Evolutionary conservation across 1,139 yeast genomes (phyloP), one percentile per base, ranked within the genome.

Genomic region (Lizanozyma gosingica): DNA sequence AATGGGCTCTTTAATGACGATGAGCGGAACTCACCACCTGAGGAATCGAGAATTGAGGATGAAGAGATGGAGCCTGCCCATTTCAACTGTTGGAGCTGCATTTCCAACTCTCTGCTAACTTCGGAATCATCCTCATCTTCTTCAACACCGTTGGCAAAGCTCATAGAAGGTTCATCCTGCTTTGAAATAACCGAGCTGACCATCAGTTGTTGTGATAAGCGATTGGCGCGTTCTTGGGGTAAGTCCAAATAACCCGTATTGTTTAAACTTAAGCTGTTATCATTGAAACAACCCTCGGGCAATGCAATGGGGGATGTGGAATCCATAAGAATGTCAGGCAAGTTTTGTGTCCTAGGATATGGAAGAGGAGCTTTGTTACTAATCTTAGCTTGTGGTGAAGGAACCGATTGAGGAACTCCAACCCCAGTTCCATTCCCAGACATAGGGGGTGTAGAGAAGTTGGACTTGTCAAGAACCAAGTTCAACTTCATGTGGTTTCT

Each of bases 181-280:
- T 66, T 68, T 14, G 73, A 66, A 15, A 69, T 55, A 39, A 69
- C 65, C 0, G 74, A 69, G 45, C 73, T 67, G 4, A 68, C 70
- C 60, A 65, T 69, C 9, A 74, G 68, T 18, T 65, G 45, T 40
- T 64, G 71, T 22, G 29, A 22, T 22, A 22, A 22, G 9, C 29
- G 29, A 22, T 22, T 22, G 29, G 6, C 29, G 11, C 11, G 6
- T 22, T 22, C 9, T 22, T 22, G 29, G 9, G 29, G 29, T 11
- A 22, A 22, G 29, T 11, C 11, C 11, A 22, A 22, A 6, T 6
- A 6, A 22, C 29, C 29, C 6, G 29, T 22, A 11, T 22, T 6
- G 11, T 22, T 22, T 6, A 11, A 6, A 22, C 11, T 22, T 6
- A 6, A 11, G 11, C 6, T 22, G 29, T 22, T 22, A 22, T 22